Evolutionary conservation across 1,284 basidiomycete species (phyloP).

Genomic region (Naganishia albida): DNA sequence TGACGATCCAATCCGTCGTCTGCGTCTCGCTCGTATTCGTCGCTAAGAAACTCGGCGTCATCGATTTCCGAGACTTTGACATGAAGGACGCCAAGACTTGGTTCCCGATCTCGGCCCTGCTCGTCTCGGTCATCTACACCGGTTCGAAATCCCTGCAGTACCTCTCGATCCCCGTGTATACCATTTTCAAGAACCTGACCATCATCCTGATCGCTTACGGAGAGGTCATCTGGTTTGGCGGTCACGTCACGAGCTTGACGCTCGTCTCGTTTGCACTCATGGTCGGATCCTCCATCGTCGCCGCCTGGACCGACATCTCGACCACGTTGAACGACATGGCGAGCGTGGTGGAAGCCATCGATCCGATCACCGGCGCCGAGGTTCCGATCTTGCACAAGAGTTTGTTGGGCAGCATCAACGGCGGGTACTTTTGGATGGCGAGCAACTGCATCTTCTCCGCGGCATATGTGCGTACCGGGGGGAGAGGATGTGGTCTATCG

Average conservation of each 20-base stretch:
- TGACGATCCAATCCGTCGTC: constrained; percentile 87
- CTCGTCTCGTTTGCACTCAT: constrained; percentile 89
- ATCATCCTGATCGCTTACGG: constrained; percentile 99
- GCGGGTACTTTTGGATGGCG: constrained; percentile 96
- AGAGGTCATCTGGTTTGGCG: constrained; percentile 96
- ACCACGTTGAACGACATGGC: constrained; percentile 42
- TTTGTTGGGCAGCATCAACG: constrained; percentile 62
- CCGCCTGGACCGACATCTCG: constrained; percentile 89
- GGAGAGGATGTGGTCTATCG: no score
- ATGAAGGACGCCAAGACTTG: constrained; percentile 82
- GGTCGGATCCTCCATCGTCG: constrained; percentile 92
- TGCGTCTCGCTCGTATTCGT: constrained; percentile 74
- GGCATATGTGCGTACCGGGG: constrained; percentile 70
- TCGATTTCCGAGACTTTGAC: constrained; percentile 86
- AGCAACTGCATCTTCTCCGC: constrained; percentile 89
- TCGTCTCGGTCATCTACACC: constrained; percentile 96
- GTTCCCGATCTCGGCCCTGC: constrained; percentile 90
- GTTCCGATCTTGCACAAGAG: constrained; percentile 36
- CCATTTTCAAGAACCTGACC: constrained; percentile 99
- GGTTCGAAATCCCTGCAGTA: constrained; percentile 98
- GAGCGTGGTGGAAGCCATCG: constrained; percentile 38
- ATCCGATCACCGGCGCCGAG: constrained; percentile 48
- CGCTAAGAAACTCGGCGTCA: constrained; percentile 78
- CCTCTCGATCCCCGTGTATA: constrained; percentile 88
- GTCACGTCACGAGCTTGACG: constrained; percentile 81